Evolutionary conservation across 2,329 filamentous ascomycete genomes (phyloP), one percentile per base, ranked within the genome.

Genomic region (Blastomyces gilchristii): DNA sequence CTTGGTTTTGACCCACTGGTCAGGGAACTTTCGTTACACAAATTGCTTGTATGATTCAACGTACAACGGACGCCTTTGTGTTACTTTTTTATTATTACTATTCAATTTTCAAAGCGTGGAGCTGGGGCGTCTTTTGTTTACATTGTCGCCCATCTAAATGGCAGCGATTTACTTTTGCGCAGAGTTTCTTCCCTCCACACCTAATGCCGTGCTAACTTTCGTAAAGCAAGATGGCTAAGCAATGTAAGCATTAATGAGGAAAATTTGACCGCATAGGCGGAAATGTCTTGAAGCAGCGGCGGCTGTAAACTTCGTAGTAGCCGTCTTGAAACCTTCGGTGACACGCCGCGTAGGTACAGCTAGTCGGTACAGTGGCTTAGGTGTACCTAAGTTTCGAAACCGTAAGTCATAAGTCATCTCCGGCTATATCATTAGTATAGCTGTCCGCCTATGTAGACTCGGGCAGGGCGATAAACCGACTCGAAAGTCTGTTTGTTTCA

Each of bases 1-100:
- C 91, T 34, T 99, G 94, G 92, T 91, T 97, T 72, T 97, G 78
- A 81, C 34, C 0, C 34, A 3, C 34, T 34, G 43, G 41, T 11
- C 6, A 34, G 50, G 59, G 49, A 11, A 28, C 45, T 63, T 53
- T 60, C 62, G 47, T 61, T 52, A 58, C 12, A 18, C 50, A 28
- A 18, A 11, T 31, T 18, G 39, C 28, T 34, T 64, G 37, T 39
- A 50, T 58, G 47, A 53, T 49, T 31, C 28, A 11, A 43, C 16
- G 22, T 60, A 43, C 60, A 50, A 59, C 63, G 34, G 62, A 25
- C 49, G 45, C 22, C 3, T 22, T 11, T 49, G 22, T 52, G 28
- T 25, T 52, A 28, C 11, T 58, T 61, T 65, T 37, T 52, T 41
- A 37, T 41, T 14, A 12, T 61, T 56, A 41, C 41, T 47, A 34